Base-by-base conservation (phyloP, 331 rosid species). In the Pyrus hybrid region DNA sequence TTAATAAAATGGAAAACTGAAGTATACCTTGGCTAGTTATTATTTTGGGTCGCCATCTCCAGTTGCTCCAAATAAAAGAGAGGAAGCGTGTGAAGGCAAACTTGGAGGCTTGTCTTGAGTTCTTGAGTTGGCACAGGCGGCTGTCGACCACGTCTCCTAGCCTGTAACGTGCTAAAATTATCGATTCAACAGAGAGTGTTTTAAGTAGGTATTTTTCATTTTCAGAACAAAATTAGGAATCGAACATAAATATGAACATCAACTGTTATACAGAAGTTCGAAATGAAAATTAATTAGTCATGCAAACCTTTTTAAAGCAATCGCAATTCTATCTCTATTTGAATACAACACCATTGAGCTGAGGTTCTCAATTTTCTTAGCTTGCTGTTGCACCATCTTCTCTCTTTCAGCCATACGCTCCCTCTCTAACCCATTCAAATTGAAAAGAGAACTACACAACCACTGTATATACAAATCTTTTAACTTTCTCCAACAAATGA, bases 331-430 rank as follows among this genome's bases (percentile, higher is more conserved):
- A 56, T 92, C 97, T 86, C 97, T 88, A 65, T 81, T 92, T 72
- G 99, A 94, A 84, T 84, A 84, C 79, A 94, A 82, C 79, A 94
- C 96, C 91, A 94, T 94, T 32, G 99, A 85, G 79, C 99, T 94
- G 82, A 94, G 76, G 81, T 90, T 94, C 85, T 92, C 91, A 6
- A 94, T 94, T 86, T 89, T 86, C 85, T 90, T 92, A 63, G 93
- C 99, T 84, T 94, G 99, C 77, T 91, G 90, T 76, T 83, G 84
- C 62, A 92, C 87, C 79, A 85, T 87, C 85, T 90, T 92, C 83
- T 94, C 95, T 88, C 92, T 88, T 85, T 92, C 99, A 41, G 89
- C 99, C 74, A 94, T 92, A 60, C 97, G 94, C 77, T 94, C 99
- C 83, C 96, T 90, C 83, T 92, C 99, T 73, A 92, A 81, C 33